Percentiles rank a stretch among this genome's conserved stretches.
Evolutionary conservation across 148 eudicot genomes (phyloP).

Genomic region (Spergularia marina): DNA sequence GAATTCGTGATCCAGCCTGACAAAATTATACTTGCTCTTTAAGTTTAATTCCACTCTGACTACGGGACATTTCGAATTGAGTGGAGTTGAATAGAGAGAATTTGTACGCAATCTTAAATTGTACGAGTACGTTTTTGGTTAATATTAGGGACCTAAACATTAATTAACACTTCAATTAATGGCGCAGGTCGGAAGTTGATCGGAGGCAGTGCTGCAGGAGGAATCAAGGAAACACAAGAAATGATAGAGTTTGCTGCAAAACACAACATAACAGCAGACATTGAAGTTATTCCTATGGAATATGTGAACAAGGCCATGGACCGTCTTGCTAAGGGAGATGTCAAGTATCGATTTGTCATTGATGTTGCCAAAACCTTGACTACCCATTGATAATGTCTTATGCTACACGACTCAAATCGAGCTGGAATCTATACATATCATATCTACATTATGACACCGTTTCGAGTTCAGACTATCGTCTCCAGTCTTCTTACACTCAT

Average conservation of each 20-base stretch:
- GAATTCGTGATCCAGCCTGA: too few relatives aligned
- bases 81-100: too few relatives aligned
- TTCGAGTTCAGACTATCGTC: too few relatives aligned
- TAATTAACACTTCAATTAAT: background rate
- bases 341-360: slow-evolving; percentile 39
- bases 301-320: slow-evolving; percentile 38
- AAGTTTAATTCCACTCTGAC: too few relatives aligned
- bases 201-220: slow-evolving; percentile 34
- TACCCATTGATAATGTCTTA: background rate
- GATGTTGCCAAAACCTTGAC: slow-evolving; percentile 32
- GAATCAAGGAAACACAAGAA: slow-evolving; percentile 41
- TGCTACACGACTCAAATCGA: background rate
- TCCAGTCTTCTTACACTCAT: too few relatives aligned
- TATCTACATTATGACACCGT: too few relatives aligned
- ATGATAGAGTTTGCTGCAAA: slow-evolving; percentile 42
- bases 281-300: slow-evolving; percentile 35
- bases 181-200: slow-evolving; percentile 31
- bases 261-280: slow-evolving; percentile 34
- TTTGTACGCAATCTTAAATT: too few relatives aligned
- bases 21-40: too few relatives aligned
- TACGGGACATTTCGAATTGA: too few relatives aligned
- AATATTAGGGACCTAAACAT: background rate
- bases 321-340: slow-evolving; percentile 39
- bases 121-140: too few relatives aligned
- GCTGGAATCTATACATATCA: too few relatives aligned